Evolutionary conservation across 495 filamentous ascomycete species (phyloP).

Genomic region (Hyaloscypha hepaticicola): DNA sequence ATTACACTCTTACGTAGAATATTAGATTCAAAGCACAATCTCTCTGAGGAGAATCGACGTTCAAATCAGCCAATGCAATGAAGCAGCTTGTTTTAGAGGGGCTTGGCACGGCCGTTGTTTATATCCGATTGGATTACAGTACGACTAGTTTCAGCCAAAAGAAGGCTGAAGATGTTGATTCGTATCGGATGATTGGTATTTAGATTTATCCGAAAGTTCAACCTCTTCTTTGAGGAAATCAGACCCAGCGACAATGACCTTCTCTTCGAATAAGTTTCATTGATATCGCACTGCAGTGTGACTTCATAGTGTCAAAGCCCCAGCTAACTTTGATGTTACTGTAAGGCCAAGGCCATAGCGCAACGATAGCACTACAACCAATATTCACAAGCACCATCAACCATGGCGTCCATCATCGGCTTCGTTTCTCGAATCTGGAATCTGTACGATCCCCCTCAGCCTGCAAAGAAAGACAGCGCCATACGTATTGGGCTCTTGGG

Average conservation of each 20-base stretch:
- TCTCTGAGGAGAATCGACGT: background rate
- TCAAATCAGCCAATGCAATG: background rate
- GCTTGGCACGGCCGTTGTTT: too few species aligned
- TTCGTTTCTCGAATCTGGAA: slow-evolving; percentile 12
- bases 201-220: too few species aligned
- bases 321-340: too few species aligned
- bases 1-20: background rate
- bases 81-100: background rate
- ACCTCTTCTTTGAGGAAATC: too few species aligned
- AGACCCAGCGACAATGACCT: background rate
- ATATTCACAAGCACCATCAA: background rate
- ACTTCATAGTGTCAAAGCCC: background rate
- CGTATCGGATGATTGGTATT: too few species aligned
- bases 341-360: too few species aligned
- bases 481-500: slow-evolving; percentile 23
- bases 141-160: too few species aligned
- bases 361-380: background rate
- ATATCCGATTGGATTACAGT: too few species aligned
- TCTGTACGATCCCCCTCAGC: slow-evolving; percentile 8
- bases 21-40: background rate
- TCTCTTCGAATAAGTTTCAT: background rate
- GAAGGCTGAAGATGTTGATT: too few species aligned
- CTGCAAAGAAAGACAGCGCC: slow-evolving; percentile 6
- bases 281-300: background rate
- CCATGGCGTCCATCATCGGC: slow-evolving; percentile 7